These are phyloP conservation scores for Eucalyptus victrix DNA, from an alignment of 345 rosid species.

Conservation along the genomic window DNA sequence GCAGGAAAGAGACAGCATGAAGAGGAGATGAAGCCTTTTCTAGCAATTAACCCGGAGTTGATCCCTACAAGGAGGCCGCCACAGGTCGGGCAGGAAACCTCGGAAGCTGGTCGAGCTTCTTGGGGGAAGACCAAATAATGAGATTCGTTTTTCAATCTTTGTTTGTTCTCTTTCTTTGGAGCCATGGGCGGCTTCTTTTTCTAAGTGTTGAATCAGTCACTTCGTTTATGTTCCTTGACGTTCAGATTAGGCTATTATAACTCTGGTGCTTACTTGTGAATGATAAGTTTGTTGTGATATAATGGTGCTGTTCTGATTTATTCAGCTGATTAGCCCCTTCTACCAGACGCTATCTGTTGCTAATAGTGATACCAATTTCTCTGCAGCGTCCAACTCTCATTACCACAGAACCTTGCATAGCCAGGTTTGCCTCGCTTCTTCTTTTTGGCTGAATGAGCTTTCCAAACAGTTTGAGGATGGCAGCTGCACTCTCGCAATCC, in stretches of 20 bases:
- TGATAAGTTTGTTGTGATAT: background rate
- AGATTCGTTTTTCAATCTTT: background rate
- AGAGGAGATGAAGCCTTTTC: background rate
- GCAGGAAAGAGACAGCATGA: background rate
- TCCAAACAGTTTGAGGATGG: background rate
- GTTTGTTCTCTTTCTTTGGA: background rate
- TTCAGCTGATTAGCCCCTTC: background rate
- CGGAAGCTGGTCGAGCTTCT: background rate
- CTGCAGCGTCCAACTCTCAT: background rate
- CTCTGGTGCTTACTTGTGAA: background rate
- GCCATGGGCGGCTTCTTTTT: background rate
- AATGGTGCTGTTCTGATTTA: background rate
- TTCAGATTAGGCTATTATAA: background rate
- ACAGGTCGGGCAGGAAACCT: background rate
- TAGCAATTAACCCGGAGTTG: background rate
- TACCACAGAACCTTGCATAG: background rate
- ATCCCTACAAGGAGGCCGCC: background rate
- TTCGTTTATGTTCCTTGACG: background rate
- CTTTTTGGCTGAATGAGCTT: background rate
- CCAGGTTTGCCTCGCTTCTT: background rate
- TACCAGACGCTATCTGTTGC: background rate
- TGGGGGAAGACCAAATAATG: background rate
- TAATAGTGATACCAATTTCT: background rate
- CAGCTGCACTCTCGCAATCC: background rate
- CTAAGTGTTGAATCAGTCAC: background rate